Conservation (phyloP, 495 filamentous ascomycete species). For the Cetradonia linearis region DNA sequence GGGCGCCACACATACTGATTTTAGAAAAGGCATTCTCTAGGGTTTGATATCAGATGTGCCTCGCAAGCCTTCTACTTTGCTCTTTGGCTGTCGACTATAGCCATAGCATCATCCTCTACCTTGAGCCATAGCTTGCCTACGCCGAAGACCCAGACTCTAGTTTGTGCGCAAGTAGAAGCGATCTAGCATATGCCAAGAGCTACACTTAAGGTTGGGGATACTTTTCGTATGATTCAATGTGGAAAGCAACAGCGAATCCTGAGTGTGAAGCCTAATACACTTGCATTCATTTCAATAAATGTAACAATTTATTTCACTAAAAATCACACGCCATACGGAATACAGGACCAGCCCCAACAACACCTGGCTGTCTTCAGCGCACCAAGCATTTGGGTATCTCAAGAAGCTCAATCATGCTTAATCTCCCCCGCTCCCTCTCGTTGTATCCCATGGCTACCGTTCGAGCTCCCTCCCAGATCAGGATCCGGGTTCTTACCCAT, state of each 20-base stretch:
- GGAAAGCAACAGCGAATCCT: background rate
- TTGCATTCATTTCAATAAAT: background rate
- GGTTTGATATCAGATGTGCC: no score
- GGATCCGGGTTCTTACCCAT: slow-evolving; percentile 17
- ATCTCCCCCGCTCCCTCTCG: background rate
- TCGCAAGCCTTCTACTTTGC: no score
- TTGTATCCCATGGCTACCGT: slow-evolving; percentile 7
- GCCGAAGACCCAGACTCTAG: no score
- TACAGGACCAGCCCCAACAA: background rate
- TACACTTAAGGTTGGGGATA: background rate
- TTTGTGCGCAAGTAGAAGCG: background rate
- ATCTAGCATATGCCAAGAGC: background rate
- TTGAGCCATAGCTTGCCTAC: no score
- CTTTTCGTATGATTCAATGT: background rate
- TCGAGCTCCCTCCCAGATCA: slow-evolving; percentile 6
- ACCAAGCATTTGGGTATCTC: background rate
- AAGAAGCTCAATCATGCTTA: slow-evolving; percentile 11
- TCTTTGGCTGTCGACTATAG: no score
- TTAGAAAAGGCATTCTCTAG: no score
- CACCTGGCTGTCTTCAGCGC: no score
- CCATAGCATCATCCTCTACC: no score
- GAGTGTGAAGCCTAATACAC: background rate
- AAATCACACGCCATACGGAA: background rate
- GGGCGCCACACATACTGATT: no score
- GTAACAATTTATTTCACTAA: background rate